A percentile compares a stretch with the other conserved stretches of the same genome.
Conservation (phyloP, 164 flowering plant genomes). For the Tinospora cordifolia region DNA sequence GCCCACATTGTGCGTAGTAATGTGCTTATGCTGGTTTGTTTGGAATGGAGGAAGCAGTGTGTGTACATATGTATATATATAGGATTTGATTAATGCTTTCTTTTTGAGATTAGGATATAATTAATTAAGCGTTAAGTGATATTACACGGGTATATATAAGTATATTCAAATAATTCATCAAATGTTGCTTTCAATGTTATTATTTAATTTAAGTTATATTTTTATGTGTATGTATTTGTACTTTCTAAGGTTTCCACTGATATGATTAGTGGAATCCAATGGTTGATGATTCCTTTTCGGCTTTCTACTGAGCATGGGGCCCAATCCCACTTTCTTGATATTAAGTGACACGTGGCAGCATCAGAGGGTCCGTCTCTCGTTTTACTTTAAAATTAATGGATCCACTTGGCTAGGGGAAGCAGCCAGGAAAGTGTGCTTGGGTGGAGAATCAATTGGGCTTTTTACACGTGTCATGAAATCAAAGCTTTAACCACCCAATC, state of each 20-base stretch:
- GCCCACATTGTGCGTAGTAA: constrained; percentile 8
- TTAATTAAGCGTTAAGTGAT: too few relatives aligned
- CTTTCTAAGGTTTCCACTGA: too few relatives aligned
- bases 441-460: too few relatives aligned
- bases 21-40: background rate
- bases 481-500: too few relatives aligned
- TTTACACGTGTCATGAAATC: too few relatives aligned
- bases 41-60: too few relatives aligned
- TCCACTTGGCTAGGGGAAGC: constrained; percentile 12
- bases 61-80: background rate
- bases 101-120: too few relatives aligned
- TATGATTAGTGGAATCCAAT: constrained; percentile 22
- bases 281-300: constrained; percentile 1
- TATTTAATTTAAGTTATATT: too few relatives aligned
- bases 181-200: background rate
- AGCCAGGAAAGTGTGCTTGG: background rate
- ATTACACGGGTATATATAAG: background rate
- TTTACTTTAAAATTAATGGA: constrained; percentile 15
- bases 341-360: constrained; percentile 12
- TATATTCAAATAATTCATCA: constrained; percentile 3
- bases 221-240: too few relatives aligned
- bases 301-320: constrained; percentile 21
- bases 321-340: constrained; percentile 25
- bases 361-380: background rate
- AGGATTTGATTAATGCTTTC: too few relatives aligned